Base-by-base conservation (phyloP, 2,329 filamentous ascomycete species). In the Bipolaris gigantea region DNA sequence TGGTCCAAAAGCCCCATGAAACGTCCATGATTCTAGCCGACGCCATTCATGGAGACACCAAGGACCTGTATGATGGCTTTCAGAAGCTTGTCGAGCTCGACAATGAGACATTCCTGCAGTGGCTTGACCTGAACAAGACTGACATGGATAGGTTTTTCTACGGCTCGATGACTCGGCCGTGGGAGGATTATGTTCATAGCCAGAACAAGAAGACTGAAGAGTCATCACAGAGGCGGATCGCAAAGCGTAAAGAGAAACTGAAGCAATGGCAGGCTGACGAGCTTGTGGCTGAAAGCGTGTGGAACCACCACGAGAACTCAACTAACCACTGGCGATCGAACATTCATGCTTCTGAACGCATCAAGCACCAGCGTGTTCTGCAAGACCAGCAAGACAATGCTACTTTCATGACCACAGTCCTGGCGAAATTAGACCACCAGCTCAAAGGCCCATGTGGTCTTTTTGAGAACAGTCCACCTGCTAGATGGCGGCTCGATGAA, bases 341-440 rank as follows among this genome's bases (percentile, higher is more conserved):
- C 65, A 96, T 99, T 36, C 94, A 93, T 73, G 87, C 89, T 44
- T 91, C 93, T 0, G 94, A 99, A 71, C 88, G 94, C 61, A 84
- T 93, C 69, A 97, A 96, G 71, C 88, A 96, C 61, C 93, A 97
- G 71, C 83, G 94, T 57, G 83, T 90, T 15, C 77, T 92, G 49
- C 94, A 99, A 73, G 95, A 99, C 66, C 90, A 96, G 66, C 92
- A 97, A 64, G 94, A 99, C 69, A 93, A 92, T 66, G 83, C 90
- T 53, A 81, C 83, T 1, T 97, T 91, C 69, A 83, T 95, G 56
- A 84, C 85, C 38, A 85, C 89, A 0, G 83, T 87, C 0, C 92
- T 94, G 70, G 83, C 84, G 5, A 91, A 88, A 67, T 88, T 97
- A 76, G 87, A 93, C 53, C 82, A 87, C 50, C 88, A 93, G 54